Evolutionary conservation across 75 land plant species (phyloP).

Genomic region (Adiantum capillusveneris): DNA sequence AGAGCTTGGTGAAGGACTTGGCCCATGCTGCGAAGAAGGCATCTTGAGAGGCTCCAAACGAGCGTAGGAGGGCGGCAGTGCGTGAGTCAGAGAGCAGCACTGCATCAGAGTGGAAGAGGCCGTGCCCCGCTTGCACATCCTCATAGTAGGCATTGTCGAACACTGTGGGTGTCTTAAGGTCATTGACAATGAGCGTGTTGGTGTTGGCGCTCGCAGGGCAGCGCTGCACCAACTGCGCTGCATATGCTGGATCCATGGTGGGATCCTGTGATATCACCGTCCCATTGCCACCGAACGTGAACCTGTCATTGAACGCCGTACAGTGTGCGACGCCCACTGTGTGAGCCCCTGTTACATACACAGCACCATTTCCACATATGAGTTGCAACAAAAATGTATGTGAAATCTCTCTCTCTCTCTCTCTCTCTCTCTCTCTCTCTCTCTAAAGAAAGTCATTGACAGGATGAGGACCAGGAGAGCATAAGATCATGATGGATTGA

Average conservation of each 20-base stretch:
- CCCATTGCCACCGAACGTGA: constrained; percentile 28
- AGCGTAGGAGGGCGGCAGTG: constrained; percentile 23
- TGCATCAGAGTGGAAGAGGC: constrained; percentile 58
- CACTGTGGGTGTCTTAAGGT: constrained; percentile 35
- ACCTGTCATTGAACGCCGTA: constrained; percentile 45
- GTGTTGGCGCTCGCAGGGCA: constrained; percentile 37
- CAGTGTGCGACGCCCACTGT: constrained; percentile 68
- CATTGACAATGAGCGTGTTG: constrained; percentile 28
- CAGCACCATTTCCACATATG: no score
- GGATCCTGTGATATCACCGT: constrained; percentile 26
- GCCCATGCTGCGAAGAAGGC: constrained; percentile 46
- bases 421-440: no score
- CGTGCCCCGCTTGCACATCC: constrained; percentile 35
- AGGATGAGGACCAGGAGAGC: no score
- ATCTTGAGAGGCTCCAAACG: constrained; percentile 27
- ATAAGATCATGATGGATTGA: no score
- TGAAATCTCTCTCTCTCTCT: no score
- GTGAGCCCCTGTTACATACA: constrained; percentile 79
- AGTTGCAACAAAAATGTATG: no score
- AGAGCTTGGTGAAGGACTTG: constrained; percentile 46
- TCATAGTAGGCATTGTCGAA: constrained; percentile 66
- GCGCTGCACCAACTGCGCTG: constrained; percentile 22
- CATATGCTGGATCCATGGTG: constrained; percentile 34
- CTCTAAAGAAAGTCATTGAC: no score
- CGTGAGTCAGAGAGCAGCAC: constrained; percentile 32